Evolutionary conservation across 805 yeast species (phyloP).

Genomic region (Metschnikowia borealis): DNA sequence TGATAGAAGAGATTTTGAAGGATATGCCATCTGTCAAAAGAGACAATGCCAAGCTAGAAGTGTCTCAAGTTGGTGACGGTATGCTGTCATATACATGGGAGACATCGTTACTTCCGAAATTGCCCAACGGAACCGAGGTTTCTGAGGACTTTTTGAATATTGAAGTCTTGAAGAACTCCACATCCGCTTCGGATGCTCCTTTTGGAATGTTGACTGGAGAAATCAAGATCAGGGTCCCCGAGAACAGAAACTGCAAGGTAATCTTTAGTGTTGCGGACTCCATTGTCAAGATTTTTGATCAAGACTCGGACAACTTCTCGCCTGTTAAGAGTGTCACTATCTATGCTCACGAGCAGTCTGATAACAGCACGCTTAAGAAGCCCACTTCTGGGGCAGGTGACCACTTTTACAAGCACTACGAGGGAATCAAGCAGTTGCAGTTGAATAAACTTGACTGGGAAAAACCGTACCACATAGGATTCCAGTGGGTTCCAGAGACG

Average conservation of each 20-base stretch:
- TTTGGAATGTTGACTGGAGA: slow-evolving; percentile 68
- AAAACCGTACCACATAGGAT: slow-evolving; percentile 52
- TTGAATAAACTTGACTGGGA: slow-evolving; percentile 65
- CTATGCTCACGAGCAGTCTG: slow-evolving; percentile 32
- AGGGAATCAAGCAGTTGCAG: slow-evolving; percentile 62
- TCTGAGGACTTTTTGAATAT: slow-evolving; percentile 46
- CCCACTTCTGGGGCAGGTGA: slow-evolving; percentile 33
- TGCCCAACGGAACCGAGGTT: slow-evolving; percentile 27
- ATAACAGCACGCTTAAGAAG: slow-evolving; percentile 2
- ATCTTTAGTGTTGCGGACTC: slow-evolving; percentile 51
- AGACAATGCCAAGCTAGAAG: slow-evolving; percentile 24
- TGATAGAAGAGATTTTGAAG: slow-evolving; percentile 40
- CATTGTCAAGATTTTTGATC: slow-evolving; percentile 21
- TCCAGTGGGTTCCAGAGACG: slow-evolving; percentile 71
- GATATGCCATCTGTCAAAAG: slow-evolving; percentile 65
- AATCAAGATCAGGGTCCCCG: slow-evolving; percentile 51
- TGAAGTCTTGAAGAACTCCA: slow-evolving; percentile 48
- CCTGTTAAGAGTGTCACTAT: slow-evolving; percentile 65
- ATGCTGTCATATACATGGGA: slow-evolving; percentile 51
- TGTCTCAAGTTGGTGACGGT: slow-evolving; percentile 42
- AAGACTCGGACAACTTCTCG: slow-evolving; percentile 28
- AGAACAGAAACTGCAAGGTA: slow-evolving; percentile 63
- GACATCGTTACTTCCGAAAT: slow-evolving; percentile 44
- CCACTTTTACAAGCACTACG: slow-evolving; percentile 48
- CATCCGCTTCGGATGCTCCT: slow-evolving; percentile 41